Percentiles rank a stretch among this genome's conserved stretches.
These are phyloP conservation scores for Brasilioporus rufonigricans DNA, from an alignment of 768 basidiomycete species.

Conservation along the genomic window DNA sequence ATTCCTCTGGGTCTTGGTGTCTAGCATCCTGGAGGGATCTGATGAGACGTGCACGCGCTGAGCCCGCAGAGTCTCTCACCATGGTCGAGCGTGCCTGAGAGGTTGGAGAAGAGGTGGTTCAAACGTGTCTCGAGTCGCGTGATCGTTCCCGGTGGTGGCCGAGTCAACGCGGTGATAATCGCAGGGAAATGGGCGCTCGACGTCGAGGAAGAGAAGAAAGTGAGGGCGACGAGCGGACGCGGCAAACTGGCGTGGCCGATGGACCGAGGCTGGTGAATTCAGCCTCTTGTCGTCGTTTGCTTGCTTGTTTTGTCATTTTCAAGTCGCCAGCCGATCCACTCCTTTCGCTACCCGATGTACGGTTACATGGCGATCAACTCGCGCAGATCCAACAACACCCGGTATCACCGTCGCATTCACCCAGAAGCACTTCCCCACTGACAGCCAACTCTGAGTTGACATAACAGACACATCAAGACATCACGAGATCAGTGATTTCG, in stretches of 20 bases:
- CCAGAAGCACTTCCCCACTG: no score
- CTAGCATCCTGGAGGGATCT: conserved; percentile 50
- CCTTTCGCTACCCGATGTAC: no score
- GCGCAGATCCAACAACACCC: no score
- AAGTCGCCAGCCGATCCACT: conserved; percentile 31
- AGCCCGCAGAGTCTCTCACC: conserved; percentile 12
- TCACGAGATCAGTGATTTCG: background rate
- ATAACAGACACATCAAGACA: background rate
- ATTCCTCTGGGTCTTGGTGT: conserved; percentile 90
- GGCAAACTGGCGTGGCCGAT: conserved; percentile 1
- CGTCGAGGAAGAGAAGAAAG: conserved; percentile 10
- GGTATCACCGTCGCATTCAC: no score
- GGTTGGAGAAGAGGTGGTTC: background rate
- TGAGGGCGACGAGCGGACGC: background rate
- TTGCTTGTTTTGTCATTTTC: conserved; percentile 32
- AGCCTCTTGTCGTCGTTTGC: conserved; percentile 6
- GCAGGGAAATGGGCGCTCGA: background rate
- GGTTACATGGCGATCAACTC: no score
- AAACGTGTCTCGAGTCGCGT: conserved; percentile 11
- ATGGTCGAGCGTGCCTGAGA: conserved; percentile 16
- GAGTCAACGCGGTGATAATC: conserved; percentile 6
- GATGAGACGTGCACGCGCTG: conserved; percentile 5
- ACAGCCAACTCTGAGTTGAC: no score
- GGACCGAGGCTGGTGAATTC: conserved; percentile 3
- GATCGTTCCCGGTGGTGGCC: background rate